phyloP scores from a whole-genome alignment of 768 basidiomycete species.

The Candolleomyces efflorescens region DNA sequence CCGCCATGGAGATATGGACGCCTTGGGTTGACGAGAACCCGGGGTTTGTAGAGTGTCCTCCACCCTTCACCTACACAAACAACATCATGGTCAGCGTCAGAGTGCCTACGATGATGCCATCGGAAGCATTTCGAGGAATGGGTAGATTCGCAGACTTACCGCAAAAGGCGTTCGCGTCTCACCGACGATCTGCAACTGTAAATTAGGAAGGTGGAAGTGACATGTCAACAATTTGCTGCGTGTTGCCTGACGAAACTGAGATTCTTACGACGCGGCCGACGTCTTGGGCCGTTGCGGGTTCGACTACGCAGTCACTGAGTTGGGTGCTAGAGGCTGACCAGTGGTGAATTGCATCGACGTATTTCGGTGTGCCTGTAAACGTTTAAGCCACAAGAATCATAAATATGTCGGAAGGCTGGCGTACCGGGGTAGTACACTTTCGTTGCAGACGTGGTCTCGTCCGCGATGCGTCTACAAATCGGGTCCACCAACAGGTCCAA shows the following conservation, averaged over 20 bases:
- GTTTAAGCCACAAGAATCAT: background rate
- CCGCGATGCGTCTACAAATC: conserved; percentile 34
- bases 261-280: conserved; percentile 40
- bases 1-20: conserved; percentile 53
- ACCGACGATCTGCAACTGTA: background rate
- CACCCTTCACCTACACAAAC: conserved; percentile 50
- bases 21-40: conserved; percentile 59
- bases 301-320: conserved; percentile 45
- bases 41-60: conserved; percentile 52
- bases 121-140: background rate
- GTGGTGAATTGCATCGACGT: conserved; percentile 40
- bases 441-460: conserved; percentile 37
- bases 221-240: background rate
- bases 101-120: conserved; percentile 25
- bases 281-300: conserved; percentile 48
- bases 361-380: conserved; percentile 16
- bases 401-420: background rate
- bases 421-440: conserved; percentile 7
- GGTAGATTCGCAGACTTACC: background rate
- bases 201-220: background rate
- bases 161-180: background rate
- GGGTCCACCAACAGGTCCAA: conserved; percentile 7
- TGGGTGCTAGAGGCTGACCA: conserved; percentile 50
- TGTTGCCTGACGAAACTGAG: background rate
- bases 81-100: conserved; percentile 21